A percentile compares a stretch with the other conserved stretches of the same genome.
Conservation (phyloP, 176 grass and related monocot genomes). For the Oropetium thomaeum region DNA sequence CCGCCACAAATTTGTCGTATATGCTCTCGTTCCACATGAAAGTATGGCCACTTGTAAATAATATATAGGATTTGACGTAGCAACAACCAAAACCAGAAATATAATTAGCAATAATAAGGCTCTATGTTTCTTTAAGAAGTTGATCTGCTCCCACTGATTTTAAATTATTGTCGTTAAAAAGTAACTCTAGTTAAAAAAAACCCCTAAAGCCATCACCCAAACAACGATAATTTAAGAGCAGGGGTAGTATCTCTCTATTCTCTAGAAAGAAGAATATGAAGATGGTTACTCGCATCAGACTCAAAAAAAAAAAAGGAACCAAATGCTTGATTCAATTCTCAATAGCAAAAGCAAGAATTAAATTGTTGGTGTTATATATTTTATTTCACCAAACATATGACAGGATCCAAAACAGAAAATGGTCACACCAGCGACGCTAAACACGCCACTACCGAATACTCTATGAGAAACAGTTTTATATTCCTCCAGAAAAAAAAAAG, state of each 20-base stretch:
- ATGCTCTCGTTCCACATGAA: constrained; percentile 7
- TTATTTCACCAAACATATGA: not conserved
- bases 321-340: no score
- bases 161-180: no score
- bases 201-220: no score
- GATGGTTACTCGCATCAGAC: no score
- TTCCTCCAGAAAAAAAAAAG: no score
- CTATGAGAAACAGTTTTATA: not conserved
- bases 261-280: not conserved
- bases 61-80: constrained; percentile 8
- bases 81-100: no score
- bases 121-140: no score
- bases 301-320: no score
- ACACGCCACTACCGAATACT: not conserved
- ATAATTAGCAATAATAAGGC: no score
- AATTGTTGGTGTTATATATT: not conserved
- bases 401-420: not conserved
- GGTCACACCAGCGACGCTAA: not conserved
- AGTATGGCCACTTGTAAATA: not conserved
- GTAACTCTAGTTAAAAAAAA: no score
- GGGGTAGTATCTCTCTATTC: not conserved
- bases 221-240: no score
- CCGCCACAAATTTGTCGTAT: constrained; percentile 43
- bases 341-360: not conserved
- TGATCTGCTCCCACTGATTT: no score